A percentile compares a stretch with the other conserved stretches of the same genome.
Conservation (phyloP, 2,329 filamentous ascomycete genomes). For the Arthrobotrys sphaeroides region DNA sequence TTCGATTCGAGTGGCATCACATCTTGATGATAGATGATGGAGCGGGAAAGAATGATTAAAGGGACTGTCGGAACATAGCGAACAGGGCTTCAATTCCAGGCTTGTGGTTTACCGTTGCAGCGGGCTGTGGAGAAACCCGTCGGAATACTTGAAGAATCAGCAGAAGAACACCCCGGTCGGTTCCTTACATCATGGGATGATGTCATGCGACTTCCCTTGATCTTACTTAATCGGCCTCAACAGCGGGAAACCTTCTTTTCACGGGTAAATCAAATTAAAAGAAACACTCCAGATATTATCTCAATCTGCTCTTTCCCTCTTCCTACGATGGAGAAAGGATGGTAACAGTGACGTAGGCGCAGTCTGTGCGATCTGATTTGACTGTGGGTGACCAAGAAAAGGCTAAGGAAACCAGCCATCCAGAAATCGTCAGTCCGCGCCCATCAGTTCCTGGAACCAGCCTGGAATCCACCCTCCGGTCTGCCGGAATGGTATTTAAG, state of each 20-base stretch:
- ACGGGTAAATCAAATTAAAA: neutral
- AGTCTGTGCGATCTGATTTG: conserved; percentile 19
- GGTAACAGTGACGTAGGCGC: conserved; percentile 41
- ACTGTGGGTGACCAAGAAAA: neutral
- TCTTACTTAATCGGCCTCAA: too few relatives aligned
- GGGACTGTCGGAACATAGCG: too few relatives aligned
- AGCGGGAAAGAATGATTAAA: too few relatives aligned
- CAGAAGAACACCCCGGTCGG: neutral
- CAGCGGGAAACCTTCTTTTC: neutral
- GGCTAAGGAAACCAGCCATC: conserved; percentile 11
- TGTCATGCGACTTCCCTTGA: neutral
- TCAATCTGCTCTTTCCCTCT: too few relatives aligned
- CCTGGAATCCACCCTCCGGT: neutral
- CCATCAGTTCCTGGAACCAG: conserved; percentile 38
- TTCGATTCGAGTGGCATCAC: too few relatives aligned
- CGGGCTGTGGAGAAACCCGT: neutral
- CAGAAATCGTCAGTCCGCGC: conserved; percentile 24
- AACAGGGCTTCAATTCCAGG: too few relatives aligned
- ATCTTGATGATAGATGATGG: too few relatives aligned
- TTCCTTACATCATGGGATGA: conserved; percentile 4
- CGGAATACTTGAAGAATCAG: neutral
- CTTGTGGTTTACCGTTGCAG: too few relatives aligned
- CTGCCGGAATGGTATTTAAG: conserved; percentile 1
- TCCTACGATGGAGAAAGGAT: too few relatives aligned
- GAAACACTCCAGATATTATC: too few relatives aligned